Evolutionary conservation across 192 early-diverging fungal species (phyloP), one percentile per base, ranked within the genome.

Genomic region (Umbelopsis sp.): DNA sequence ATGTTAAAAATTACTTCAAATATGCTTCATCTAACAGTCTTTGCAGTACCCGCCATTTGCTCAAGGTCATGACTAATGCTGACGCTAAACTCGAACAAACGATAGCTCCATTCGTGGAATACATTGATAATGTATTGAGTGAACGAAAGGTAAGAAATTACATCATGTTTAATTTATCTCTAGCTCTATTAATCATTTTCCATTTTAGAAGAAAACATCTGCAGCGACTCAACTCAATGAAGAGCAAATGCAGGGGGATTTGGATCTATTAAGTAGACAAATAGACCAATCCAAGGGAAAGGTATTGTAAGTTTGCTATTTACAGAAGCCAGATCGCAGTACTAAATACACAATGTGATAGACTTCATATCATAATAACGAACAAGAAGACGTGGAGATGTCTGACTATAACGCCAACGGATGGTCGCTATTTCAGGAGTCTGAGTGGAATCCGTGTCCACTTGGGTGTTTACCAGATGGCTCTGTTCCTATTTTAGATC

Each of bases 391-490:
- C 2, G 44, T 47, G 6, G n/a, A 41, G 10, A 55, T 49, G 23
- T 5, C 35, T 22, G 41, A 25, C 0, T 53, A 27, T 21, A 64
- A 49, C 9, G 25, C 20, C 21, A 46, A 41, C 37, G 51, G 66
- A 2, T 82, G 81, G 81, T 35, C 33, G 11, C n/a, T 80, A 18
- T 80, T 69, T 49, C 37, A 68, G 45, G 44, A 20, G 37, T 30
- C 46, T 25, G 30, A 73, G 12, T 82, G 81, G 81, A 71, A 69
- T 22, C 18, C 30, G 16, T 82, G 81, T 69, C 78, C 81, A 6
- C 74, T 82, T 11, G 81, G 81, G 16, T 77, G 74, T 45, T 68
- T 82, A 18, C 78, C 78, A 1, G 68, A 77, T 69, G 81, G 81
- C 5, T 48, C 51, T n/a, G 46, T 82, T 1, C 78, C 81, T 21